Evolutionary conservation across 2,329 filamentous ascomycete species (phyloP).

Genomic region (Microdochium bolleyi): DNA sequence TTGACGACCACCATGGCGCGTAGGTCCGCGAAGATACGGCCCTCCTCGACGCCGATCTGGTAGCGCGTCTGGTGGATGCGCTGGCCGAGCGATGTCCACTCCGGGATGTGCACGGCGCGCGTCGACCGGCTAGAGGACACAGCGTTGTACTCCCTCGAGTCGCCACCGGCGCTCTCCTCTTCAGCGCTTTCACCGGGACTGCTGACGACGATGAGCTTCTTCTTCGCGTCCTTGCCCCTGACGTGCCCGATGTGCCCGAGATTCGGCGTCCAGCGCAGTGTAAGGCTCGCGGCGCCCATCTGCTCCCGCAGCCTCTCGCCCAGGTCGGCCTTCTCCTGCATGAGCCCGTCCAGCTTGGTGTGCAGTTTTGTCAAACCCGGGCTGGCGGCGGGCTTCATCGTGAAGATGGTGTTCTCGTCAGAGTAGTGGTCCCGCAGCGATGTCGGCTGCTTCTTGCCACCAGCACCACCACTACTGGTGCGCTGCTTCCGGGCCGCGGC

Average conservation of each 20-base stretch:
- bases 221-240: slow-evolving; percentile 64
- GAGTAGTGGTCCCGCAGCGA: slow-evolving; percentile 50
- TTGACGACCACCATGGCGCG: slow-evolving; percentile 72
- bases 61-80: slow-evolving; percentile 69
- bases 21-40: slow-evolving; percentile 66
- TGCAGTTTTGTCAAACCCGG: slow-evolving; percentile 59
- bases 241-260: slow-evolving; percentile 88
- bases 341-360: slow-evolving; percentile 50
- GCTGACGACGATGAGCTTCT: slow-evolving; percentile 8
- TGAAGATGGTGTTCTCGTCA: slow-evolving; percentile 53
- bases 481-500: slow-evolving; percentile 24
- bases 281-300: slow-evolving; percentile 57
- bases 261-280: slow-evolving; percentile 77
- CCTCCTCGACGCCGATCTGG: slow-evolving; percentile 77
- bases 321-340: slow-evolving; percentile 52
- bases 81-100: slow-evolving; percentile 78
- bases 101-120: slow-evolving; percentile 71
- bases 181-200: slow-evolving; percentile 4
- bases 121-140: slow-evolving; percentile 79
- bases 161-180: slow-evolving; percentile 9
- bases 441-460: slow-evolving; percentile 19
- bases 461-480: slow-evolving; percentile 13
- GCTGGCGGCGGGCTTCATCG: slow-evolving; percentile 65
- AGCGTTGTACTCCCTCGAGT: slow-evolving; percentile 30
- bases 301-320: slow-evolving; percentile 52